Evolutionary conservation across 176 grass and related monocot genomes (phyloP), one percentile per base, ranked within the genome.

Genomic region (Tuctoria greenei): DNA sequence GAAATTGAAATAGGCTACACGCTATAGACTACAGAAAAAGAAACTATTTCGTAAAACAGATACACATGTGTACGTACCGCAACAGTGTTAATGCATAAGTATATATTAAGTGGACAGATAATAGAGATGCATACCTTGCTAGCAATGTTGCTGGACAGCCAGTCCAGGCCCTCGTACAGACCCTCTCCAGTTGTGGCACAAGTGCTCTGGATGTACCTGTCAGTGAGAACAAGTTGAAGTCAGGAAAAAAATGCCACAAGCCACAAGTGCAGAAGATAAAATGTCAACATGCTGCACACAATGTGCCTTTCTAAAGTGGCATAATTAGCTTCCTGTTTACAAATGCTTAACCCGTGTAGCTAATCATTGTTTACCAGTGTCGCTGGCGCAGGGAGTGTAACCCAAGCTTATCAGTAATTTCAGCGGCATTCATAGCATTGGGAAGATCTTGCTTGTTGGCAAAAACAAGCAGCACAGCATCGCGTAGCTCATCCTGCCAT

Each of bases 151-250:
- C 67, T 78, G 24, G 85, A 87, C 8, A 87, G 79, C 79, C 79
- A 87, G 68, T 87, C 85, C 49, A 87, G 85, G 24, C 85, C 85
- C 24, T 87, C 85, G 0, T 87, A 87, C 23, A 87, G 67, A 67
- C 85, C 85, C 74, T 87, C 85, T 14, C 79, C 85, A 5, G 85
- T 67, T 60, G 85, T 87, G 12, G 85, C 85, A 73, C 85, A 87
- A 4, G 85, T 87, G 85, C 85, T 82, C 79, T 87, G 79, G 24
- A 87, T 87, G 79, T 87, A 87, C 85, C 85, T 87, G 41, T 42
- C 75, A 77, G 18, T 4, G 45, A 82, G 27, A 61, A 4, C 1
- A 27, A 16, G 0, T 73, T 65, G 42, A 31, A 24, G 71, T 75
- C 3, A 4, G 12, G n/a, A 4, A 13, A 4, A 41, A 12, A 13